These are phyloP conservation scores for Bremia lactucae DNA, from an alignment of 352 stramenopile genomes.

Conservation along the genomic window DNA sequence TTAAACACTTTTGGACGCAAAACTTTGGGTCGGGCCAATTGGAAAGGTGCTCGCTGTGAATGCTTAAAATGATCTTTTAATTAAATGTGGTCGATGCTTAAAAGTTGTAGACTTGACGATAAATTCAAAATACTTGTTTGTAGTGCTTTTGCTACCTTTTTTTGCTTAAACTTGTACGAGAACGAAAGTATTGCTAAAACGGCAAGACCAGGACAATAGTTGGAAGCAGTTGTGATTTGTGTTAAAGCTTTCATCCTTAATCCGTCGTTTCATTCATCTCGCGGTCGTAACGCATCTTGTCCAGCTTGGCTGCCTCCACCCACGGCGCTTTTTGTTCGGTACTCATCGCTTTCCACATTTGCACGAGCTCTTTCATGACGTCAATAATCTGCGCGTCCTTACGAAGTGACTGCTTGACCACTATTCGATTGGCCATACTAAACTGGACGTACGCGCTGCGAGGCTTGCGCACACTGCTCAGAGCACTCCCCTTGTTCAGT, in stretches of 20 bases:
- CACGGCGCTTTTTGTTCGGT: constrained; percentile 44
- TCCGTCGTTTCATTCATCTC: constrained; percentile 59
- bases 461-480: constrained; percentile 30
- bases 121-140: no score
- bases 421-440: constrained; percentile 45
- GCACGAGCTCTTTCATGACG: constrained; percentile 42
- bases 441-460: constrained; percentile 64
- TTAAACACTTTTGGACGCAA: constrained; percentile 50
- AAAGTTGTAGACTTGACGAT: constrained; percentile 3
- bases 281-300: constrained; percentile 51
- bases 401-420: constrained; percentile 34
- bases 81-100: neutral
- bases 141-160: no score
- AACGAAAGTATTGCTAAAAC: no score
- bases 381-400: constrained; percentile 42
- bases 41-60: constrained; percentile 16
- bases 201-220: no score
- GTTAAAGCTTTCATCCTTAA: no score
- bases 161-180: no score
- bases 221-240: no score
- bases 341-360: constrained; percentile 49
- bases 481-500: constrained; percentile 19
- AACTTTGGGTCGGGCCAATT: constrained; percentile 25
- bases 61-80: neutral
- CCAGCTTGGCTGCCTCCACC: constrained; percentile 44